Evolutionary conservation across 257 asterid genomes (phyloP).

Genomic region (Agastache rugosa): DNA sequence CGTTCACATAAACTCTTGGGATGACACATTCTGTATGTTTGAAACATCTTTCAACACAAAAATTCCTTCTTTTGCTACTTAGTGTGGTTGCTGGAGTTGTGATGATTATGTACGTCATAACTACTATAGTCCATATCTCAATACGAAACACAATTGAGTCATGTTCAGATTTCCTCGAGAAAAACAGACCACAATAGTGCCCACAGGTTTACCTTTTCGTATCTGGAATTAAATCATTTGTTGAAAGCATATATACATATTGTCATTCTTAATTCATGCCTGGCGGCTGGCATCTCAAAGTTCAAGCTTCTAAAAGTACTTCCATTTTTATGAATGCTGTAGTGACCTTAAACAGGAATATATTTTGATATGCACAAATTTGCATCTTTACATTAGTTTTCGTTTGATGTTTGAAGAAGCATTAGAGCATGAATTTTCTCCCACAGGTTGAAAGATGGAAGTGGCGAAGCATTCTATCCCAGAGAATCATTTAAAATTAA

Average conservation of each 20-base stretch:
- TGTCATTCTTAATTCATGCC: no score
- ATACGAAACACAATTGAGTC: neutral
- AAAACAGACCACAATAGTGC: no score
- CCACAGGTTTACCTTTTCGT: no score
- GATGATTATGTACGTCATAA: neutral
- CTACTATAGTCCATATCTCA: neutral
- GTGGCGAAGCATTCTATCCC: slow-evolving; percentile 63
- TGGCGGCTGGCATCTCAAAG: no score
- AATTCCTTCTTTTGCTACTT: neutral
- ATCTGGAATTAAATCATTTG: no score
- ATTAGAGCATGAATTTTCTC: slow-evolving; percentile 29
- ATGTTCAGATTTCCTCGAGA: neutral
- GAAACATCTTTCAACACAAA: neutral
- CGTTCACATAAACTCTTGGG: neutral
- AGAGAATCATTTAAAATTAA: slow-evolving; percentile 68
- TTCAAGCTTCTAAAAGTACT: no score
- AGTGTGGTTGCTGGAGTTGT: neutral
- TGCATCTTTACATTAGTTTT: neutral
- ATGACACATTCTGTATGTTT: neutral
- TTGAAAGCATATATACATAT: no score
- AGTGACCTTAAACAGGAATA: neutral
- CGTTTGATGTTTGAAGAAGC: slow-evolving; percentile 7
- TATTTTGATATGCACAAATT: neutral
- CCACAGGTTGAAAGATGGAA: slow-evolving; percentile 68
- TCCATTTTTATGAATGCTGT: no score